Base-by-base conservation (phyloP, 257 asterid genomes). In the Solanum arcanum region DNA sequence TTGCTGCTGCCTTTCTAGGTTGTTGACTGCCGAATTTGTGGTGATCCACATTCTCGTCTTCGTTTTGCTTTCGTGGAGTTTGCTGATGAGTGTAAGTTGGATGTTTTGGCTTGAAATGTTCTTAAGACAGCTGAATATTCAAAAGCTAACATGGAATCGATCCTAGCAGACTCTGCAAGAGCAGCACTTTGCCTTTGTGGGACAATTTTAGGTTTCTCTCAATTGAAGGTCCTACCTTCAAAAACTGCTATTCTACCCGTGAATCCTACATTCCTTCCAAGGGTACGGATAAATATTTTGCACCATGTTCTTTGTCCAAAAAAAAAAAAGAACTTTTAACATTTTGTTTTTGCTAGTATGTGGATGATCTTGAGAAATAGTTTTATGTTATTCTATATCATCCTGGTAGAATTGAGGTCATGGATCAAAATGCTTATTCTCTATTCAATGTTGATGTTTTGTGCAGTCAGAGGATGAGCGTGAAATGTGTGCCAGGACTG, bases 21-120 rank as follows among this genome's bases (percentile, higher is more conserved):
- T 91, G 94, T 94, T 90, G 99, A 97, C 90, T 97, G 99, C 66
- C 97, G 99, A 77, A 98, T 97, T 86, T 97, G 99, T 87, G 99
- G 99, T 52, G 99, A 97, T 87, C 98, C 99, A 46, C 98, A 96
- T 91, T 97, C 99, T 86, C 98, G 97, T 86, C 98, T 94, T 84
- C 99, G 99, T 88, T 97, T 97, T 88, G 99, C 99, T 80, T 97
- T 97, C 83, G 99, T 97, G 41, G 99, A 97, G 91, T 97, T 97
- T 89, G 88, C 96, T 90, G 96, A 95, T 83, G 99, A 97, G 84
- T 93, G 99, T 97, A 91, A 88, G 99, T 68, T 86, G 73, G 87
- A 81, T 46, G 59, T 84, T 59, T 59, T 46, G 81, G 29, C 56
- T 23, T 27, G 13, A 84, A 37, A 62, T 90, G 64, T 44, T 82